phyloP scores from a whole-genome alignment of 2,329 filamentous ascomycete species.

The Helotiales sp. region DNA sequence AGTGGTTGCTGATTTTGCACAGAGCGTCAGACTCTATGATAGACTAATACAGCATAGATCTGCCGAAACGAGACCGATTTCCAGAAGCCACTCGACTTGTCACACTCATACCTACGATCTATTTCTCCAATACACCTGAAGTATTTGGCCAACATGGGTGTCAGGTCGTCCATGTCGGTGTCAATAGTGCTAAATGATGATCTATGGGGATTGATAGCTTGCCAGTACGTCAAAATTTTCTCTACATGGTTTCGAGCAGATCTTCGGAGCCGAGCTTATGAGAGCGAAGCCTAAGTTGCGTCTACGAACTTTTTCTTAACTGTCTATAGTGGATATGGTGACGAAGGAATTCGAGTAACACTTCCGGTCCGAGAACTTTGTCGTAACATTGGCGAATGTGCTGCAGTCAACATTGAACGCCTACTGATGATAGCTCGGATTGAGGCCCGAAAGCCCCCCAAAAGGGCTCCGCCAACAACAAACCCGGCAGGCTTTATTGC shows the following conservation, averaged over 20 bases:
- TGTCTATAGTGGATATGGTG: slow-evolving; percentile 73
- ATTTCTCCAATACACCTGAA: slow-evolving; percentile 89
- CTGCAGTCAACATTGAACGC: slow-evolving; percentile 23
- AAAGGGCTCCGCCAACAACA: slow-evolving; percentile 12
- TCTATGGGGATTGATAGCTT: slow-evolving; percentile 84
- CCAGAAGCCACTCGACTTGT: slow-evolving; percentile 75
- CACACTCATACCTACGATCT: slow-evolving; percentile 78
- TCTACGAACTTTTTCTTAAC: too few species aligned
- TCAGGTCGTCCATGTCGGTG: slow-evolving; percentile 88
- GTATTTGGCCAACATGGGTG: slow-evolving; percentile 83
- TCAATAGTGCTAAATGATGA: slow-evolving; percentile 83
- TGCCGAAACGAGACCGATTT: slow-evolving; percentile 74
- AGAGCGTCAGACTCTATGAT: background rate
- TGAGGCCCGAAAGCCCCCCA: slow-evolving; percentile 17
- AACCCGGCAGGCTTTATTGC: slow-evolving; percentile 20
- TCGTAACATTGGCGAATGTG: slow-evolving; percentile 57
- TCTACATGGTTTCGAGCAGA: too few species aligned
- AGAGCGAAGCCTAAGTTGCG: too few species aligned
- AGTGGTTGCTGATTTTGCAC: background rate
- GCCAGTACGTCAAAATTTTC: too few species aligned
- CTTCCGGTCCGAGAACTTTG: slow-evolving; percentile 92
- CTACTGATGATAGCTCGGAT: slow-evolving; percentile 22
- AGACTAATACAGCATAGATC: slow-evolving; percentile 38
- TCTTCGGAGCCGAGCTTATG: too few species aligned
- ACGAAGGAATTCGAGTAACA: slow-evolving; percentile 76